A percentile compares a stretch with the other conserved stretches of the same genome.
These are phyloP conservation scores for Prunus fruticosa DNA, from an alignment of 306 rosid species.

Conservation along the genomic window DNA sequence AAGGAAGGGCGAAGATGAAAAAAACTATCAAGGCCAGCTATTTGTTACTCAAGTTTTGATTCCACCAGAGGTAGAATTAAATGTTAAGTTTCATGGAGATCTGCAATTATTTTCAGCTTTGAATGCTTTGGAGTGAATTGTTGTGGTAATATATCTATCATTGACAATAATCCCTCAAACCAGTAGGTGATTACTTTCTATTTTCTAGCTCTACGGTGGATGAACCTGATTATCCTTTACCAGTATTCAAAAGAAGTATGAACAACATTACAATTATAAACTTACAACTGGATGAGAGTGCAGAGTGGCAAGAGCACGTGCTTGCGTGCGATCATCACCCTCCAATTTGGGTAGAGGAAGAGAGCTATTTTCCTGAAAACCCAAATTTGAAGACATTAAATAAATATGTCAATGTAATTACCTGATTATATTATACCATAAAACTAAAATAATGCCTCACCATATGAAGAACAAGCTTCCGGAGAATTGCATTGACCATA, in stretches of 20 bases:
- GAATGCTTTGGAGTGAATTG: not conserved
- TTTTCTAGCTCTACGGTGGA: not conserved
- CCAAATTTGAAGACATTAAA: slow-evolving; percentile 27
- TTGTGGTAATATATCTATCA: not conserved
- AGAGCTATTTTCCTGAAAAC: slow-evolving; percentile 52
- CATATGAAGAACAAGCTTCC: slow-evolving; percentile 72
- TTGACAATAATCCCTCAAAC: not conserved
- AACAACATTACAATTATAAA: slow-evolving; percentile 6
- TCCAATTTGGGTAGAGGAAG: slow-evolving; percentile 84
- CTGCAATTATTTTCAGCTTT: not conserved
- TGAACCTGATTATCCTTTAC: not conserved
- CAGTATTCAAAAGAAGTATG: not conserved
- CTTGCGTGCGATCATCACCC: slow-evolving; percentile 83
- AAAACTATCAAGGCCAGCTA: not conserved
- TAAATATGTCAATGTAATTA: not conserved
- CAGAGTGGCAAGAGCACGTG: slow-evolving; percentile 80
- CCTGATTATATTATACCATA: slow-evolving; percentile 5
- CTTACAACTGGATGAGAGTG: slow-evolving; percentile 89
- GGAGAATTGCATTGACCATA: slow-evolving; percentile 85
- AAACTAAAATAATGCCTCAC: slow-evolving; percentile 32
- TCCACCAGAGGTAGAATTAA: not conserved
- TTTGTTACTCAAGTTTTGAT: not conserved
- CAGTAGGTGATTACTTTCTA: not conserved
- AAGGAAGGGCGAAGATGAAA: not conserved
- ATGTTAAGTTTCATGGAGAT: not conserved